Percentiles rank a stretch among this genome's conserved stretches.
Evolutionary conservation across 768 basidiomycete genomes (phyloP).

Genomic region (Pluteus cervinus): DNA sequence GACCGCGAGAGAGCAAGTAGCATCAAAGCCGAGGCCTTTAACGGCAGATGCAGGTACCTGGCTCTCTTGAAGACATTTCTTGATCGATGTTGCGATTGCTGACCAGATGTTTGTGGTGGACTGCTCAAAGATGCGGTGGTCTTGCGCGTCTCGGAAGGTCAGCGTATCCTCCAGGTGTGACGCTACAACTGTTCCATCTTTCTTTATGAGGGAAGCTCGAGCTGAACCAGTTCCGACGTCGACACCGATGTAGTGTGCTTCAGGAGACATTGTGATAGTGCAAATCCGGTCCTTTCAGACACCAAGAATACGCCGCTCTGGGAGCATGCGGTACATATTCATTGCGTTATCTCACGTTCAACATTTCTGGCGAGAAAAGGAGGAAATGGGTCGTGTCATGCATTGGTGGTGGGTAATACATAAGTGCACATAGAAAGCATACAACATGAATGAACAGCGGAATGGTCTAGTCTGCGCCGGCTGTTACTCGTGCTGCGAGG

Average conservation of each 20-base stretch:
- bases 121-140: slow-evolving; percentile 96
- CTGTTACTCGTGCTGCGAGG: slow-evolving; percentile 41
- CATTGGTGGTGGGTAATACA: slow-evolving; percentile 17
- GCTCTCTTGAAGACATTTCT: slow-evolving; percentile 54
- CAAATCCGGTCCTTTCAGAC: too few species aligned
- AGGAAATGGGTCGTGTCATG: too few species aligned
- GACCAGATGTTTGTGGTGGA: slow-evolving; percentile 87
- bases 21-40: slow-evolving; percentile 91
- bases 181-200: slow-evolving; percentile 64
- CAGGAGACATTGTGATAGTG: slow-evolving; percentile 24
- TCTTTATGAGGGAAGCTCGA: slow-evolving; percentile 74
- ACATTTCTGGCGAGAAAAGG: too few species aligned
- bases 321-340: slow-evolving; percentile 4
- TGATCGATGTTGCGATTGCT: slow-evolving; percentile 55
- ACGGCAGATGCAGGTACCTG: slow-evolving; percentile 53
- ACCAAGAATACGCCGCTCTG: not conserved
- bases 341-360: too few species aligned
- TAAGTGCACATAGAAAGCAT: slow-evolving; percentile 14
- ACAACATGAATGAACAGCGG: slow-evolving; percentile 5
- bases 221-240: slow-evolving; percentile 95
- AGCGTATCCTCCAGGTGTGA: slow-evolving; percentile 77
- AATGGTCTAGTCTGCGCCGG: slow-evolving; percentile 36
- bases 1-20: slow-evolving; percentile 94
- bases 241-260: slow-evolving; percentile 62
- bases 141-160: slow-evolving; percentile 78